Percentiles rank a stretch among this genome's conserved stretches.
phyloP scores from a whole-genome alignment of 2,329 filamentous ascomycete species.

The Sporothrix pallida region DNA sequence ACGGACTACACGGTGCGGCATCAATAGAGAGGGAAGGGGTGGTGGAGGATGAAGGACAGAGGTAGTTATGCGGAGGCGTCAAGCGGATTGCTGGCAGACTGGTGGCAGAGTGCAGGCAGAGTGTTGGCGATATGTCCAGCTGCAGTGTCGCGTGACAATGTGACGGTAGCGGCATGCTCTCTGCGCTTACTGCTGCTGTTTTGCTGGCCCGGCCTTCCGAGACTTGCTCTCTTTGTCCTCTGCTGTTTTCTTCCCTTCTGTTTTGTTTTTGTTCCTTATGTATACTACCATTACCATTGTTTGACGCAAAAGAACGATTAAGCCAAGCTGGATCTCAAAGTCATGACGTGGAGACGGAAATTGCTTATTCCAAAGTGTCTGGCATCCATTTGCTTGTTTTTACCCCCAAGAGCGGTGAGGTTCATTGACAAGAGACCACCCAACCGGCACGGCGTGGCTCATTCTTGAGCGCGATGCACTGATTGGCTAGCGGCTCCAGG shows the following conservation, averaged over 20 bases:
- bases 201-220: neutral
- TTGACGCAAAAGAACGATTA: slow-evolving; percentile 4
- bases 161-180: neutral
- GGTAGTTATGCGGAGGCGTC: neutral
- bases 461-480: neutral
- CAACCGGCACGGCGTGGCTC: neutral
- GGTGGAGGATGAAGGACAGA: neutral
- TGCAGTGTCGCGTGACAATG: neutral
- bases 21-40: slow-evolving; percentile 50
- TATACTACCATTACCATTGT: slow-evolving; percentile 22
- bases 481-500: slow-evolving; percentile 13
- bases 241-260: neutral
- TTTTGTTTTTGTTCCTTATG: slow-evolving; percentile 6
- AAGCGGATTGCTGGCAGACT: neutral
- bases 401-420: neutral
- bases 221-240: neutral
- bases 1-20: slow-evolving; percentile 79
- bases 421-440: neutral
- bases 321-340: neutral
- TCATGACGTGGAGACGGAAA: too few relatives aligned
- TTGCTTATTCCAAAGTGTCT: neutral
- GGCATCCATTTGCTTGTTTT: neutral
- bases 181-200: neutral
- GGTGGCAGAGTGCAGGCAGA: neutral
- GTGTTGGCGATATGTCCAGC: neutral